Evolutionary conservation across 2,329 filamentous ascomycete genomes (phyloP).

Genomic region (Exophiala xenobiotica): DNA sequence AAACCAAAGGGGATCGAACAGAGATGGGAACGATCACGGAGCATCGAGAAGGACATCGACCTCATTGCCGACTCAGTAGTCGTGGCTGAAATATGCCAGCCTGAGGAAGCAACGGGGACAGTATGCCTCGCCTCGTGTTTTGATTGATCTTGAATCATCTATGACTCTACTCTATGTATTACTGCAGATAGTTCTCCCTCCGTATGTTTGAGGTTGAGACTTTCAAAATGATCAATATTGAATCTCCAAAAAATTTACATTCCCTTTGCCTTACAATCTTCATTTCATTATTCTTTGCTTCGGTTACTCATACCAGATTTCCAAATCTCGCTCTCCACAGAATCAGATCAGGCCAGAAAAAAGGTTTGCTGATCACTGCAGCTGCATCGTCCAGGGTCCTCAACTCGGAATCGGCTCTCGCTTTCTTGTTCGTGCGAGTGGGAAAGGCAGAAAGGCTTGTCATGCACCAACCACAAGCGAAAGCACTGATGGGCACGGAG

Average conservation of each 20-base stretch:
- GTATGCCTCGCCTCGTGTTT: no score
- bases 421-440: neutral
- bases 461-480: neutral
- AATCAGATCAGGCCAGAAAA: no score
- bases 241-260: neutral
- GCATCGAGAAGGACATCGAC: neutral
- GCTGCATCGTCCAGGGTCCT: neutral
- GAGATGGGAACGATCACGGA: neutral
- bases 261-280: neutral
- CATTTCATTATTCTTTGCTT: neutral
- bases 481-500: neutral
- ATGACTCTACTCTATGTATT: constrained; percentile 18
- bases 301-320: neutral
- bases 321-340: neutral
- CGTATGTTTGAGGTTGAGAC: constrained; percentile 10
- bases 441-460: neutral
- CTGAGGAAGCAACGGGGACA: constrained; percentile 13
- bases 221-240: neutral
- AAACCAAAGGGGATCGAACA: neutral
- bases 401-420: neutral
- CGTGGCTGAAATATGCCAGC: constrained; percentile 26
- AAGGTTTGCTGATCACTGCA: no score
- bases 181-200: constrained; percentile 15
- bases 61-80: constrained; percentile 23
- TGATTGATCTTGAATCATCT: neutral